Evolutionary conservation across 139 green algal genomes (phyloP), one percentile per base, ranked within the genome.

Genomic region (Desmodesmus armatus): DNA sequence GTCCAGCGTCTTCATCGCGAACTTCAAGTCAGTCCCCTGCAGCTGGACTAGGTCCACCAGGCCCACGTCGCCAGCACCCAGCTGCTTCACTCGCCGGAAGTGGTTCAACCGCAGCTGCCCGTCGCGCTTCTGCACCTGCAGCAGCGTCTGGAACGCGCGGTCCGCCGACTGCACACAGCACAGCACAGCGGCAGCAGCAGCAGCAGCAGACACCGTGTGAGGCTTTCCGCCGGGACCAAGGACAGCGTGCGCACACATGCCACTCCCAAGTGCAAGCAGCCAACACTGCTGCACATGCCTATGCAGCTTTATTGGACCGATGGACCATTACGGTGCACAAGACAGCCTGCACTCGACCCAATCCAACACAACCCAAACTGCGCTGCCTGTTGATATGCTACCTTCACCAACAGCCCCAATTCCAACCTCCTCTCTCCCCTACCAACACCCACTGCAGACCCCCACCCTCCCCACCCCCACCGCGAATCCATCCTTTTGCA

Each of bases 41-140:
- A 99, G 91, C 87, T 97, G 83, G 49, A 99, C 97, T 76, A 99
- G 90, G 87, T 99, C 96, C 39, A 99, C 97, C 67, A 96, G 91
- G 58, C 94, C 96, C 51, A 98, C 94, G 82, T 98, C 96, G 3
- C 96, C 96, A 4, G 92, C 90, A 37, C 96, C 96, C 80, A 99
- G 90, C 92, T 98, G 96, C 89, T 95, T 94, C 77, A 98, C 87
- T 31, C 95, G 91, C 49, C 88, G 72, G 85, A 99, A 99, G 90
- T 98, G 88, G 37, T 91, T 92, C 88, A 98, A 89, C 73, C 91
- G 90, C 51, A 99, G 89, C 73, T 91, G 88, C 40, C 93, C 93
- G 29, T 96, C 88, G 19, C 84, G 83, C 55, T 87, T 49, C 80
- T 80, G 67, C 67, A 92, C 53, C 40, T 82, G 71, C 49, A 92